Conservation (phyloP, 2,329 filamentous ascomycete species). For the Paracorniculantispora psalliotae region DNA sequence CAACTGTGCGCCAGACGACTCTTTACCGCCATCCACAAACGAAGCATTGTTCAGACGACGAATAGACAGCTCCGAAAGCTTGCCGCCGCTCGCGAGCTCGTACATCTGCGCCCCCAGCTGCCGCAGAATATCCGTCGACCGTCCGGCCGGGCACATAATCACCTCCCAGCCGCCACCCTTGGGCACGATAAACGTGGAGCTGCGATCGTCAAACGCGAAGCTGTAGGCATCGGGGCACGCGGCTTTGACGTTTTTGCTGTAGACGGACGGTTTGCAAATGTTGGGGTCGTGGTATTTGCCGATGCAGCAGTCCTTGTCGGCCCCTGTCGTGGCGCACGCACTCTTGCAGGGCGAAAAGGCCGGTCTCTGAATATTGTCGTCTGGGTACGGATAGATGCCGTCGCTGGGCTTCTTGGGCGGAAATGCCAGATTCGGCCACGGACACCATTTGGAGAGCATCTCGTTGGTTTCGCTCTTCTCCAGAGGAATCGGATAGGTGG, state of each 20-base stretch:
- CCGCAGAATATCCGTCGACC: conserved; percentile 54
- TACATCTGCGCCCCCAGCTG: conserved; percentile 47
- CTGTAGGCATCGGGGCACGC: conserved; percentile 84
- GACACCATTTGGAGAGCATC: conserved; percentile 66
- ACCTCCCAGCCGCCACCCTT: conserved; percentile 72
- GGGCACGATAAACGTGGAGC: conserved; percentile 58
- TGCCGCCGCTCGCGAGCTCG: conserved; percentile 39
- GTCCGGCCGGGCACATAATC: conserved; percentile 65
- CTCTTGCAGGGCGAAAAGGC: conserved; percentile 74
- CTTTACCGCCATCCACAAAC: conserved; percentile 29
- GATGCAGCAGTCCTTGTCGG: conserved; percentile 68
- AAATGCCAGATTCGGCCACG: conserved; percentile 68
- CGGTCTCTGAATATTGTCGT: conserved; percentile 65
- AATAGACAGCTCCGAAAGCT: conserved; percentile 29
- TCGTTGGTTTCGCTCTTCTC: conserved; percentile 54
- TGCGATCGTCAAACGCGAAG: conserved; percentile 60
- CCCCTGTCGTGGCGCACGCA: conserved; percentile 65
- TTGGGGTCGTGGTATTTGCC: conserved; percentile 60
- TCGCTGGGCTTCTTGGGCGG: conserved; percentile 66
- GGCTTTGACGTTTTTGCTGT: conserved; percentile 64
- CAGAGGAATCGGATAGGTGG: conserved; percentile 61
- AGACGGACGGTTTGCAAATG: conserved; percentile 61
- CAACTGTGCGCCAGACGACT: background rate
- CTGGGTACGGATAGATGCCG: conserved; percentile 75
- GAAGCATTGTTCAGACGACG: conserved; percentile 28